Evolutionary conservation across 768 basidiomycete species (phyloP).

Genomic region (Tephrocybe sp.): DNA sequence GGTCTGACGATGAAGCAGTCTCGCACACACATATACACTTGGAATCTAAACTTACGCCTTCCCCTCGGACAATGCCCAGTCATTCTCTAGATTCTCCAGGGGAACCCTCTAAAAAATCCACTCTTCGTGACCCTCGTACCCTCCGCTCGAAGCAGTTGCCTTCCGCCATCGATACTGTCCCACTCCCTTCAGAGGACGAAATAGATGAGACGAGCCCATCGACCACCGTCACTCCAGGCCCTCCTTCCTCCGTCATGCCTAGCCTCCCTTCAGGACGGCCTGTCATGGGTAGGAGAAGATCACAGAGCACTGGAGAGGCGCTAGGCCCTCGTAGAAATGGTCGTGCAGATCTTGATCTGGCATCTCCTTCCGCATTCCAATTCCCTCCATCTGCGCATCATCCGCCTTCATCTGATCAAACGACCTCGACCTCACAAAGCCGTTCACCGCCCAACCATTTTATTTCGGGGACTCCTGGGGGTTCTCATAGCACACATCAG

Average conservation of each 20-base stretch:
- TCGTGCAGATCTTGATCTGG: slow-evolving; percentile 25
- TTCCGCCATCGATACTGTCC: neutral
- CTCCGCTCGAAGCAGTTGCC: neutral
- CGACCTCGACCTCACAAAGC: slow-evolving; percentile 18
- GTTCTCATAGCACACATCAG: slow-evolving; percentile 44
- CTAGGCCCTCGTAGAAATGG: slow-evolving; percentile 13
- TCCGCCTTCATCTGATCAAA: slow-evolving; percentile 20
- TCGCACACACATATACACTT: neutral
- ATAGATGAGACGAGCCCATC: slow-evolving; percentile 14
- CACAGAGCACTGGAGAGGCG: slow-evolving; percentile 39
- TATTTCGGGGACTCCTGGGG: slow-evolving; percentile 24
- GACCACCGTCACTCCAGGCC: slow-evolving; percentile 16
- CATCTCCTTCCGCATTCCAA: slow-evolving; percentile 41
- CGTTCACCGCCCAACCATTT: slow-evolving; percentile 32
- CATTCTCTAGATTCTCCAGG: slow-evolving; percentile 6
- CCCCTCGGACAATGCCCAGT: slow-evolving; percentile 10
- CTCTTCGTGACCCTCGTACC: slow-evolving; percentile 5
- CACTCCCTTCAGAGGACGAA: slow-evolving; percentile 6
- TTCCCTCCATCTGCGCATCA: slow-evolving; percentile 34
- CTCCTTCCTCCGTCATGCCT: slow-evolving; percentile 14
- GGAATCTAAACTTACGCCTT: slow-evolving; percentile 5
- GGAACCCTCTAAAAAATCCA: slow-evolving; percentile 4
- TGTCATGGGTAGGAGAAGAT: slow-evolving; percentile 37
- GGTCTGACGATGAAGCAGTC: slow-evolving; percentile 25
- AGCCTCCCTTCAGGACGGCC: slow-evolving; percentile 6